Evolutionary conservation across 2,329 filamentous ascomycete species (phyloP), one percentile per base, ranked within the genome.

Genomic region (Corniculantispora saksenae): DNA sequence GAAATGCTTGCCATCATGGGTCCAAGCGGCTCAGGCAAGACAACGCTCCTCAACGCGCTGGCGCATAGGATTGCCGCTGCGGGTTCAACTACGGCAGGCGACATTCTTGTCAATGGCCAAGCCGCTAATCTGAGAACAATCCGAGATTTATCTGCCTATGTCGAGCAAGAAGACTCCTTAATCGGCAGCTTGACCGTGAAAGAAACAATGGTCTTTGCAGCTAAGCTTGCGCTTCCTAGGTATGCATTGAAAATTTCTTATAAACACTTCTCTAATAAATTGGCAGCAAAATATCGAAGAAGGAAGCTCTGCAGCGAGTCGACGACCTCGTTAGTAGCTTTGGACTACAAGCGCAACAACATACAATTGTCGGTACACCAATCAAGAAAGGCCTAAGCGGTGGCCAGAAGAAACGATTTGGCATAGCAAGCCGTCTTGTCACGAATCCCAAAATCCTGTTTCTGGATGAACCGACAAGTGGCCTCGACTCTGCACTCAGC

Each of bases 121-220:
- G 72, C 77, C 4, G 78, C 87, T 3, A 82, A 86, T 1, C 76
- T 81, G 9, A 74, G 80, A 9, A 79, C 80, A 0, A 90, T 94
- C 69, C 86, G 87, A 21, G 82, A 85, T 56, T 82, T 94, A 58
- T 90, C 86, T 63, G 87, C 87, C 55, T 96, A 93, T 72, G 93
- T 96, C 25, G 93, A 97, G 79, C 93, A 97, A 75, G 92, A 96
- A 69, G 93, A 97, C 80, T 89, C 91, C 1, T 82, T 96, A 15
- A 90, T 94, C 59, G 93, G 92, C 5, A 90, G 90, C 0, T 80
- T 96, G 68, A 96, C 92, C 0, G 91, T 94, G 10, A 82, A 85
- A 32, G 93, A 96, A 79, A 96, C 92, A 0, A 78, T 97, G 66
- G 80, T 88, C 67, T 96, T 96, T 75, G 90, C 91, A 0, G 91